Percentiles rank a stretch among this genome's conserved stretches.
These are phyloP conservation scores for Silene latifolia DNA, from an alignment of 148 eudicot genomes.

Conservation along the genomic window DNA sequence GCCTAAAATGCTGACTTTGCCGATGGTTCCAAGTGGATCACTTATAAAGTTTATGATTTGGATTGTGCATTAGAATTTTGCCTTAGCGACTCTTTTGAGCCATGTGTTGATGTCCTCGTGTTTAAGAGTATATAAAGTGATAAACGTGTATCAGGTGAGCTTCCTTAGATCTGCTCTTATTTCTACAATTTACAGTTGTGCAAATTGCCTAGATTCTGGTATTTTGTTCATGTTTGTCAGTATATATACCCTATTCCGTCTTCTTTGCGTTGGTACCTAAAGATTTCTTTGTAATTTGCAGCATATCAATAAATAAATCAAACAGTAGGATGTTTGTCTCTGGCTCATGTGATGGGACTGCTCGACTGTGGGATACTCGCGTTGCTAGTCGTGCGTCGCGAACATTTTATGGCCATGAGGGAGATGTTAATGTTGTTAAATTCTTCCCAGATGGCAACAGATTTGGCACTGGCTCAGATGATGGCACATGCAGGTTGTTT, in stretches of 20 bases:
- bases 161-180: neutral
- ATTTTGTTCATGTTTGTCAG: neutral
- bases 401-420: slow-evolving; percentile 89
- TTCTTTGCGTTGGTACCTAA: neutral
- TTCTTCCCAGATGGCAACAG: slow-evolving; percentile 97
- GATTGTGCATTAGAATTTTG: neutral
- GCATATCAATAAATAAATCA: slow-evolving; percentile 73
- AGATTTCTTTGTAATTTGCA: slow-evolving; percentile 31
- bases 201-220: neutral
- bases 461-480: slow-evolving; percentile 97
- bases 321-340: slow-evolving; percentile 80
- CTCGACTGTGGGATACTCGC: slow-evolving; percentile 94
- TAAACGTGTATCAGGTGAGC: neutral
- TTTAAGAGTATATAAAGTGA: neutral
- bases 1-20: too few relatives aligned
- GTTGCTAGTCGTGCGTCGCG: slow-evolving; percentile 95
- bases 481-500: slow-evolving; percentile 83
- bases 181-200: neutral
- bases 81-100: neutral
- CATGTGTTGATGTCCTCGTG: neutral
- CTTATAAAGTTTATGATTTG: neutral
- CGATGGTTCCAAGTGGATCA: neutral
- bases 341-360: slow-evolving; percentile 91
- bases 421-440: slow-evolving; percentile 92
- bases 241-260: neutral